Base-by-base conservation (phyloP, 2,329 filamentous ascomycete genomes). In the Xenosphaeropsis pyriputrescens region DNA sequence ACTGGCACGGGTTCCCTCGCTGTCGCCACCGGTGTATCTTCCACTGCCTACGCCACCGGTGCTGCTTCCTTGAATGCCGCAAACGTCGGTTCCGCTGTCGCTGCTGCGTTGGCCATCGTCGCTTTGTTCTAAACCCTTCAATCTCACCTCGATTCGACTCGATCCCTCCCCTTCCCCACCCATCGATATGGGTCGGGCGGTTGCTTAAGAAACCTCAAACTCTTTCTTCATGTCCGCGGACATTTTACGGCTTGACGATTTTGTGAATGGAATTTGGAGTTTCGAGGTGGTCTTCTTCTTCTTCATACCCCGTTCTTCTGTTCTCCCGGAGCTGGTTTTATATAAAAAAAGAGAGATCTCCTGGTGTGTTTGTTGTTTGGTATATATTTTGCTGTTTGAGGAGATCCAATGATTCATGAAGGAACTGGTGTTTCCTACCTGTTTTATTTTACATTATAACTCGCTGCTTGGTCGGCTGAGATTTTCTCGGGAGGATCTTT, bases 21-120 rank as follows among this genome's bases (percentile, higher is more conserved):
- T 16, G 34, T 55, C 14, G 44, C 49, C 11, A 39, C 49, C 13
- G 16, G 52, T 57, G 34, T 51, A 59, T n/a, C 53, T 8, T 19
- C 18, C 8, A 19, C 57, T 31, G 51, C 57, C 34, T 58, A 60
- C 41, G 52, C 52, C 38, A 64, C 55, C 48, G 65, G 61, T 42
- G 67, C 56, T n/a, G 51, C 56, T 17, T 57, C 59, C 16, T 54
- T 72, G 32, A 57, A 61, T 32, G 62, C 61, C 13, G 56, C 59
- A 36, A 59, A 62, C 34, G 49, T 70, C 11, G 64, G 62, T 26
- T 47, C 69, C 30, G 66, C 62, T n/a, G 68, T 64, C 37, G 49
- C 70, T 34, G 62, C 62, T 32, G 69, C 67, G 38, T 61, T 70
- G 46, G 50, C 67, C n/a, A 60, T 60, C 34, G 63, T 63, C 13